Evolutionary conservation across 176 grass and related monocot species (phyloP).

Genomic region (Oryza brachyantha): DNA sequence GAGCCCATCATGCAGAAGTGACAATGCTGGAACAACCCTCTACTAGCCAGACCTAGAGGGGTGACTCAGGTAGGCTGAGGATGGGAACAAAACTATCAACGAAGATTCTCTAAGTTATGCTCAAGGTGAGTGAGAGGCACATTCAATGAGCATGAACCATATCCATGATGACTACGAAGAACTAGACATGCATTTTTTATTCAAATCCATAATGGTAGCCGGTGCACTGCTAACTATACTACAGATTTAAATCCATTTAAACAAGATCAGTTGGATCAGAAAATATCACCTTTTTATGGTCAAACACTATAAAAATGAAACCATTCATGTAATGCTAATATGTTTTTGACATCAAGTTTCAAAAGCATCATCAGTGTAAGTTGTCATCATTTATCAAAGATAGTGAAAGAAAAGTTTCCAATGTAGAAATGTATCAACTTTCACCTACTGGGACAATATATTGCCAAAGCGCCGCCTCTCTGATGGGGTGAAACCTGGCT

Average conservation of each 20-base stretch:
- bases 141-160: background rate
- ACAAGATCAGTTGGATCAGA: background rate
- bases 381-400: background rate
- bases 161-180: background rate
- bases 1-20: background rate
- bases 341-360: background rate
- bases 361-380: background rate
- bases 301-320: background rate
- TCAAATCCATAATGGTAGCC: background rate
- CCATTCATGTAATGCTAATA: background rate
- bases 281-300: background rate
- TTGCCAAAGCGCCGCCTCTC: constrained; percentile 80
- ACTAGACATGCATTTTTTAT: background rate
- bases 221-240: background rate
- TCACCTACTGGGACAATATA: constrained; percentile 77
- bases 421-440: constrained; percentile 23
- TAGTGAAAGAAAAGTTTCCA: background rate
- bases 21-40: background rate
- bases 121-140: background rate
- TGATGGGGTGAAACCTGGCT: constrained; percentile 88
- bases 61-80: background rate
- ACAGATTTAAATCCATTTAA: background rate
- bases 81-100: background rate
- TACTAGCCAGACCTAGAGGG: background rate
- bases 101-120: background rate